A percentile compares a stretch with the other conserved stretches of the same genome.
Evolutionary conservation across 805 yeast species (phyloP).

Genomic region (Candida krabiensis): DNA sequence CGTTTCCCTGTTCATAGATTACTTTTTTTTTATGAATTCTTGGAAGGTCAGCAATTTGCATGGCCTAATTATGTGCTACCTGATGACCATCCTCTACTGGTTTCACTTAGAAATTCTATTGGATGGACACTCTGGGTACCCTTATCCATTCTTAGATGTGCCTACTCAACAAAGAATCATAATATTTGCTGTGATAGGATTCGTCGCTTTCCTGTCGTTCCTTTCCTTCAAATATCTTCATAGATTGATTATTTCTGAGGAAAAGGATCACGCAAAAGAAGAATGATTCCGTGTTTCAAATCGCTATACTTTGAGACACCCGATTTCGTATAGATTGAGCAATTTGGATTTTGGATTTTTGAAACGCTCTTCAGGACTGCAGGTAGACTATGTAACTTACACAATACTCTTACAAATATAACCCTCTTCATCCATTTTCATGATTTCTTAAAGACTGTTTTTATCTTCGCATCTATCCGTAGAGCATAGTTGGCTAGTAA

Average conservation of each 20-base stretch:
- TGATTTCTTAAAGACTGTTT: no score
- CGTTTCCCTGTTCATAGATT: slow-evolving; percentile 51
- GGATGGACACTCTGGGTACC: slow-evolving; percentile 48
- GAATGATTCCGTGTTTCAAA: not conserved
- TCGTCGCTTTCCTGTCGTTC: slow-evolving; percentile 35
- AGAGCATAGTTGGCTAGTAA: no score
- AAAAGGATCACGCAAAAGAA: no score
- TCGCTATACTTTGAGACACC: no score
- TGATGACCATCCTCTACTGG: slow-evolving; percentile 53
- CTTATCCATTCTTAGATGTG: slow-evolving; percentile 68
- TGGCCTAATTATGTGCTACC: slow-evolving; percentile 41
- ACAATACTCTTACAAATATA: no score
- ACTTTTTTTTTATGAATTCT: slow-evolving; percentile 49
- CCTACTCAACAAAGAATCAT: slow-evolving; percentile 41
- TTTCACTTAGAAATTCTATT: slow-evolving; percentile 47
- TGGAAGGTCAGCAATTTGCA: slow-evolving; percentile 36
- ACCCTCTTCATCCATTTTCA: no score
- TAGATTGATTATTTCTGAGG: no score
- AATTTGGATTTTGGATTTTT: no score
- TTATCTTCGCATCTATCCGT: no score
- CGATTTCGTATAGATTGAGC: no score
- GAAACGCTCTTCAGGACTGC: no score
- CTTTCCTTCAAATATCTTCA: slow-evolving; percentile 22
- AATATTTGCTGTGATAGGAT: slow-evolving; percentile 48
- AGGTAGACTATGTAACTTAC: no score